phyloP scores from a whole-genome alignment of 495 filamentous ascomycete genomes.

The Cercophora scortea region DNA sequence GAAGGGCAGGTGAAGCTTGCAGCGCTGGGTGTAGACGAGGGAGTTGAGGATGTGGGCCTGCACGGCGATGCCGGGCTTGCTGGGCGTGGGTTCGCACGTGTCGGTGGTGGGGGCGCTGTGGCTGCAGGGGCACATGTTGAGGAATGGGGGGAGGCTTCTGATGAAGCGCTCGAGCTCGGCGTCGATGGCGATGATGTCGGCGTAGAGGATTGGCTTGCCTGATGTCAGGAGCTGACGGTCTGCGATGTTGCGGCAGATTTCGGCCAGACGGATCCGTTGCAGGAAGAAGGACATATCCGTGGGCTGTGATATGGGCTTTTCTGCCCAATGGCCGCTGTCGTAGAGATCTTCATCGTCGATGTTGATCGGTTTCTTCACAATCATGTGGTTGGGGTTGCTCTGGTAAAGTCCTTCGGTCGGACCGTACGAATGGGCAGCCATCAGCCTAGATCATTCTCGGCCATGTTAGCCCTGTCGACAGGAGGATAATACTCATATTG shows the following conservation, averaged over 20 bases:
- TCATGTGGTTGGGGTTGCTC: neutral
- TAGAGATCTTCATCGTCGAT: neutral
- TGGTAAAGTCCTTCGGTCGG: neutral
- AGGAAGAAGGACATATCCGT: neutral
- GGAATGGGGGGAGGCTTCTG: neutral
- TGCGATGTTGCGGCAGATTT: neutral
- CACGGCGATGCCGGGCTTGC: neutral
- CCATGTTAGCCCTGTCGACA: neutral
- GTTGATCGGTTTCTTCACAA: neutral
- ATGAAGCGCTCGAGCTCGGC: neutral
- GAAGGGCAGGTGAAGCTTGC: neutral
- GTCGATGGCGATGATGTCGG: neutral
- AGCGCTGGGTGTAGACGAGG: neutral
- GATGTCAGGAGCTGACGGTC: neutral
- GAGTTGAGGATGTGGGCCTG: neutral
- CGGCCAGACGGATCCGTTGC: neutral
- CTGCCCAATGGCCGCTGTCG: neutral
- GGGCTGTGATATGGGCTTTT: neutral
- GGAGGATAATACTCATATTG: no score
- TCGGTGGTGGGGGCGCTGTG: no score
- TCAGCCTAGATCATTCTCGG: neutral
- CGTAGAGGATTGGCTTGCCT: neutral
- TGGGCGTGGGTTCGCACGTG: no score
- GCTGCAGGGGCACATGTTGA: neutral
- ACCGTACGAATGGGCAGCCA: neutral